phyloP scores from a whole-genome alignment of 805 yeast species.

The Starmerella floricola region DNA sequence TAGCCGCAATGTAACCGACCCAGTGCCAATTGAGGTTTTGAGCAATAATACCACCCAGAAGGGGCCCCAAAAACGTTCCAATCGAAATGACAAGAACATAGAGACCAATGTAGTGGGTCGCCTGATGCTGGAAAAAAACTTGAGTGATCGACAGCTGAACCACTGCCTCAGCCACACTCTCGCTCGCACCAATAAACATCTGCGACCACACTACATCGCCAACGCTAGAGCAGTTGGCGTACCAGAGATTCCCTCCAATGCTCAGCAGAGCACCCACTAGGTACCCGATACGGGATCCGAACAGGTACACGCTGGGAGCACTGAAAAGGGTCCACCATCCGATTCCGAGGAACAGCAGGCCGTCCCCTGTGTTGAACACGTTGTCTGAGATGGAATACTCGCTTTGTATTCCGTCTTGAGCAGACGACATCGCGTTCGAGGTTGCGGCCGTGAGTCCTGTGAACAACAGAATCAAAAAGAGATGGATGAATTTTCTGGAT shows the following conservation, averaged over 20 bases:
- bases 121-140: slow-evolving; percentile 64
- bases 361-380: slow-evolving; percentile 70
- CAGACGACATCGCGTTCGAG: slow-evolving; percentile 61
- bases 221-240: slow-evolving; percentile 42
- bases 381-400: slow-evolving; percentile 47
- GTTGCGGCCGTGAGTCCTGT: slow-evolving; percentile 41
- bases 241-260: slow-evolving; percentile 58
- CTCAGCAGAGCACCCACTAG: slow-evolving; percentile 50
- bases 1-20: slow-evolving; percentile 61
- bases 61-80: slow-evolving; percentile 70
- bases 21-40: slow-evolving; percentile 55
- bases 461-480: slow-evolving; percentile 30
- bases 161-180: slow-evolving; percentile 69
- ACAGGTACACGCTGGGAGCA: slow-evolving; percentile 18
- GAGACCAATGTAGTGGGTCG: slow-evolving; percentile 58
- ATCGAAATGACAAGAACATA: slow-evolving; percentile 64
- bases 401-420: slow-evolving; percentile 53
- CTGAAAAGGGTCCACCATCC: slow-evolving; percentile 49
- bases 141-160: slow-evolving; percentile 55
- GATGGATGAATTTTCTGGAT: slow-evolving; percentile 37
- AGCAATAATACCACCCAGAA: slow-evolving; percentile 63
- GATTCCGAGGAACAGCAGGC: slow-evolving; percentile 58
- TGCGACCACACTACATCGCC: slow-evolving; percentile 66
- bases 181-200: slow-evolving; percentile 69
- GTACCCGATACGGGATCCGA: slow-evolving; percentile 54